Evolutionary conservation across 495 filamentous ascomycete species (phyloP).

Genomic region (Talaromyces wortmannii): DNA sequence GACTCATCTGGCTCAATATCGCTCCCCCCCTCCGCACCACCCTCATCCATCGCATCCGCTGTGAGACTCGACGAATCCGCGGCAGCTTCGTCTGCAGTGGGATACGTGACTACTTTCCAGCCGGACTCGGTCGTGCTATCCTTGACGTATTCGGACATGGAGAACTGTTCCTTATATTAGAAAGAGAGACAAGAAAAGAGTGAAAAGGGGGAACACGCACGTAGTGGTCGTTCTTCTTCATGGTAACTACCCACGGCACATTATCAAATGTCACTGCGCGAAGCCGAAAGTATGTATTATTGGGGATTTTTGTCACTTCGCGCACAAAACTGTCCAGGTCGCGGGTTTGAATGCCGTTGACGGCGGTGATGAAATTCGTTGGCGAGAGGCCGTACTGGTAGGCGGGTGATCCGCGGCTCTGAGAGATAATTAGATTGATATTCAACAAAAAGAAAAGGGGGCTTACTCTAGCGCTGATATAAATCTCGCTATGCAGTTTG

Average conservation of each 20-base stretch:
- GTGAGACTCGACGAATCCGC: conserved; percentile 35
- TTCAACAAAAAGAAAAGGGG: neutral
- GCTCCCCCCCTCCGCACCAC: conserved; percentile 21
- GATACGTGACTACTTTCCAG: conserved; percentile 68
- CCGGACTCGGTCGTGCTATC: conserved; percentile 54
- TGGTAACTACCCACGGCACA: conserved; percentile 94
- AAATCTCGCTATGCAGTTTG: conserved; percentile 95
- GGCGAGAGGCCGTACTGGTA: conserved; percentile 91
- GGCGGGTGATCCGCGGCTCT: conserved; percentile 72
- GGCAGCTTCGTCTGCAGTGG: conserved; percentile 36
- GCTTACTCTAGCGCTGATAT: conserved; percentile 75
- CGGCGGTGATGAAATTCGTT: conserved; percentile 94
- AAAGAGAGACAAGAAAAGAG: neutral
- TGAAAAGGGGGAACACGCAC: conserved; percentile 22
- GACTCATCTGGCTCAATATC: conserved; percentile 12
- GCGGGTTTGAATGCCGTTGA: conserved; percentile 80
- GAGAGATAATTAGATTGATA: conserved; percentile 3
- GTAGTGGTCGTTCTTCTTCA: conserved; percentile 99
- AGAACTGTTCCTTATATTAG: conserved; percentile 49
- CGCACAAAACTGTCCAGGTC: conserved; percentile 73
- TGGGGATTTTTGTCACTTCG: conserved; percentile 77
- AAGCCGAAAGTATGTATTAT: conserved; percentile 96
- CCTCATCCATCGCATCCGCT: conserved; percentile 40
- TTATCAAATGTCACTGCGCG: conserved; percentile 95
- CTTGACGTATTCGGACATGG: conserved; percentile 81